Conservation (phyloP, 2,329 filamentous ascomycete species). For the Penicillium sp. region DNA sequence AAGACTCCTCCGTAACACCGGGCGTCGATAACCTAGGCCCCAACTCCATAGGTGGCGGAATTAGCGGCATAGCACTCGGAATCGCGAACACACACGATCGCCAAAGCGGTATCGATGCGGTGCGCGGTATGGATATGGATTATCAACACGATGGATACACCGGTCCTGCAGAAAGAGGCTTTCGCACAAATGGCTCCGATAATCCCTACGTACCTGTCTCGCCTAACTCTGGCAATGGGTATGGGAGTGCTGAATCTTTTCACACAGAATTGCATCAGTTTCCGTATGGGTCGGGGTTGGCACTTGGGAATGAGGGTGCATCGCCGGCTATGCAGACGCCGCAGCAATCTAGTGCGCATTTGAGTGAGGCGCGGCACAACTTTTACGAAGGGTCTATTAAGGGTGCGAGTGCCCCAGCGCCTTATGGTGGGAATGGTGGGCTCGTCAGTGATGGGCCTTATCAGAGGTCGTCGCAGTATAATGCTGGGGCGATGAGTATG, state of each 20-base stretch:
- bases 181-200: slow-evolving; percentile 36
- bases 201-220: slow-evolving; percentile 36
- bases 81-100: slow-evolving; percentile 65
- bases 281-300: slow-evolving; percentile 39
- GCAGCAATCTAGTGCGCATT: slow-evolving; percentile 31
- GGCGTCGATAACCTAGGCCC: slow-evolving; percentile 68
- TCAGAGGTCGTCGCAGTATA: slow-evolving; percentile 57
- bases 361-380: slow-evolving; percentile 43
- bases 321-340: slow-evolving; percentile 36
- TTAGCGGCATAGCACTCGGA: slow-evolving; percentile 66
- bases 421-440: slow-evolving; percentile 19
- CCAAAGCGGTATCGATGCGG: slow-evolving; percentile 65
- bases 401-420: not conserved
- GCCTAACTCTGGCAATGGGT: slow-evolving; percentile 7
- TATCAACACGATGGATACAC: slow-evolving; percentile 18
- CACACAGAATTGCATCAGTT: slow-evolving; percentile 34
- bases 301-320: slow-evolving; percentile 35
- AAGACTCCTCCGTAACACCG: slow-evolving; percentile 52
- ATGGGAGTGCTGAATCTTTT: slow-evolving; percentile 25
- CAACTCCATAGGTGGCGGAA: slow-evolving; percentile 61
- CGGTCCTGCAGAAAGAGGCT: slow-evolving; percentile 37
- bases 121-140: slow-evolving; percentile 43
- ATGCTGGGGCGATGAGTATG: slow-evolving; percentile 50
- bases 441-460: slow-evolving; percentile 65
- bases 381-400: not conserved